Evolutionary conservation across 352 stramenopile genomes (phyloP), one percentile per base, ranked within the genome.

Genomic region (Phytophthora sp.): DNA sequence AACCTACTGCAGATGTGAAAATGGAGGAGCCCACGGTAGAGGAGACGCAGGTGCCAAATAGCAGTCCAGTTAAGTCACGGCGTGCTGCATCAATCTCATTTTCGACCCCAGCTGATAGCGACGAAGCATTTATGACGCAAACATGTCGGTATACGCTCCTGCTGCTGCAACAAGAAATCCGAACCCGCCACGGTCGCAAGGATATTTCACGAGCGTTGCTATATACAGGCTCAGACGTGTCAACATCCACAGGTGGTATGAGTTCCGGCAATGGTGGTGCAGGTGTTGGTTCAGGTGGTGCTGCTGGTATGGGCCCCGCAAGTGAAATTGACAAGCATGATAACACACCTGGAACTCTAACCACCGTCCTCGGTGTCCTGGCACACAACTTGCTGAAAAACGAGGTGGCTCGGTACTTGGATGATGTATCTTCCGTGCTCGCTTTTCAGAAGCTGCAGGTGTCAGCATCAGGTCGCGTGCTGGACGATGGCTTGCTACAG

Each of bases 91-190:
- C 68, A 7, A 71, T 62, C 28, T 71, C 63, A n/a, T 56, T 55
- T 43, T 62, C 63, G 35, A 57, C 54, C 6, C 56, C 72, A 5
- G 35, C 54, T 4, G 68, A 77, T 27, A 76, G 68, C 43, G 69
- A 77, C 11, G 67, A 82, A 67, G 62, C 68, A 8, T 94, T 89
- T 20, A 68, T 94, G 39, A 72, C 69, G 1, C 69, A 88, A 46
- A 91, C 82, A 0, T 94, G 84, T 34, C 72, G 84, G 30, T 93
- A 87, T 55, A 82, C 77, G 18, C 53, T 91, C 5, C 49, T 91
- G 23, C 51, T 94, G n/a, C 61, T 96, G 15, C 80, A 93, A 43
- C 85, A 96, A 74, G 84, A 94, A 58, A 89, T 93, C 21, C 82
- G 87, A 0, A 80, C 87, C 26, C 82, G 77, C 31, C 84, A 96